Percentiles rank a stretch among this genome's conserved stretches.
phyloP scores from a whole-genome alignment of 345 rosid species.

The Psidium guajava region DNA sequence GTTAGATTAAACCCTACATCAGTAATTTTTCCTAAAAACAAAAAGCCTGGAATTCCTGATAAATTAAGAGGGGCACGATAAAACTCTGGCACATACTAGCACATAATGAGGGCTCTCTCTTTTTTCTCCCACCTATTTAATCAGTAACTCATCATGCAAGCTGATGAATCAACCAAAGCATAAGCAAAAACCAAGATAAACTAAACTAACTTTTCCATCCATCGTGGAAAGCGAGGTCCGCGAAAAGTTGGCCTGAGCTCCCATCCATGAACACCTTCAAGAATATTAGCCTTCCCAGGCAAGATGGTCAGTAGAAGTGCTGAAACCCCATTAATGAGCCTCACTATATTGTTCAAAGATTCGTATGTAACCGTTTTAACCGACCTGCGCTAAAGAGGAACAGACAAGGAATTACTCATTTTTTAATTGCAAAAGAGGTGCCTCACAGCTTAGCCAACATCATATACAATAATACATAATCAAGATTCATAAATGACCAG shows the following conservation, averaged over 20 bases:
- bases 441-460: background rate
- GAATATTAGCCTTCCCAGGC: constrained; percentile 71
- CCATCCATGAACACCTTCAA: constrained; percentile 96
- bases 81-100: background rate
- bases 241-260: constrained; percentile 87
- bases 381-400: constrained; percentile 59
- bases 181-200: background rate
- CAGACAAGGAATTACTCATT: background rate
- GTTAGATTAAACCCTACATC: background rate
- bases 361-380: constrained; percentile 88
- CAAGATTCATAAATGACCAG: background rate
- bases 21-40: background rate
- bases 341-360: constrained; percentile 65
- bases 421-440: background rate
- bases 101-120: background rate
- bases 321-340: constrained; percentile 75
- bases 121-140: background rate
- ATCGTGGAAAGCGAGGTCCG: constrained; percentile 81
- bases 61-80: background rate
- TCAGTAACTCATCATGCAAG: background rate
- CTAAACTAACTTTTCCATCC: constrained; percentile 93
- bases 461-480: background rate
- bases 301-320: constrained; percentile 63
- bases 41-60: background rate
- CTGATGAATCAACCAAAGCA: background rate